Evolutionary conservation across 495 filamentous ascomycete species (phyloP), one percentile per base, ranked within the genome.

Genomic region (Aspergillus cavernicola): DNA sequence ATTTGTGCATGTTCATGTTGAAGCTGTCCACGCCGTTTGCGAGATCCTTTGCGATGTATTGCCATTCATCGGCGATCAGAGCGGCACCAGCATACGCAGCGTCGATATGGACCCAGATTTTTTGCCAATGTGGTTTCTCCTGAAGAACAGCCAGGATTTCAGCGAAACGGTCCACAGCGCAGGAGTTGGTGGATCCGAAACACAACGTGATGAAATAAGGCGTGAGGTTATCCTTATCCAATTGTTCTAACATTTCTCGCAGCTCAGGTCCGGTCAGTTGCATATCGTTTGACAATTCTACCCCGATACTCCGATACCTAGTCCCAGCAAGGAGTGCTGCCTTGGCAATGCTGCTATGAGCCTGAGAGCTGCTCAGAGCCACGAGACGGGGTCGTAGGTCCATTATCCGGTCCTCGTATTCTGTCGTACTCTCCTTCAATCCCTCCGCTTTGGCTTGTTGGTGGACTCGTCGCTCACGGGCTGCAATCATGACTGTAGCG

Each of bases 1-100:
- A 97, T 74, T 98, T 98, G 75, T 97, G 93, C 87, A 97, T 87
- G 70, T 97, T 98, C 73, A 89, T 83, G 64, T 96, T 82, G 75
- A 93, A 96, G 62, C 85, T 90, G 69, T 96, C 90, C 52, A 96
- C 90, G 0, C 68, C 72, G 51, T 72, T 67, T 1, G 73, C 65
- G 42, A 95, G 82, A 6, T 79, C 70, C 36, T 75, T 63, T 0
- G 86, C 75, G 46, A 90, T 78, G 61, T 88, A 75, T 56, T 89
- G 85, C 64, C 86, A 90, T 61, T 95, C 90, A 15, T 89, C 84
- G 13, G 84, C 85, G 4, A 96, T 77, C 5, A 97, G 77, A 26
- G 90, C 84, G 0, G 89, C 82, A 0, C 93, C 93, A 4, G 93
- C 93, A 71, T 96, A 97, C 3, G 92, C 93, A 2, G 90, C 93